Evolutionary conservation across 202 grass and related monocot genomes (phyloP), one percentile per base, ranked within the genome.

Genomic region (Panicum virgatum): DNA sequence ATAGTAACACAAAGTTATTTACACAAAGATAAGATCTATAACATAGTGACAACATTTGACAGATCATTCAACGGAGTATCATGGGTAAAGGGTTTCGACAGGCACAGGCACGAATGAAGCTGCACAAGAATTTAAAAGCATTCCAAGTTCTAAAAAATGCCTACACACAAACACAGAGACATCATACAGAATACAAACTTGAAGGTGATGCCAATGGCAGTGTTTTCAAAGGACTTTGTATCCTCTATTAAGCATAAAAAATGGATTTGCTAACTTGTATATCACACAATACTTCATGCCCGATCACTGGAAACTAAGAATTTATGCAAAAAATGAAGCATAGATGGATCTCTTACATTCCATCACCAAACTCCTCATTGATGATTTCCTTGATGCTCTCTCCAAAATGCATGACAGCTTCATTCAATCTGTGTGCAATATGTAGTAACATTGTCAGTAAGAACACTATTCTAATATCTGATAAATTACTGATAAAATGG

Each of bases 371-470:
- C 5, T 98, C 96, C 74, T 98, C 96, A 46, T 98, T 98, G 69
- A 98, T 91, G 40, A 98, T 95, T 75, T 98, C 92, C 88, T 98
- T 98, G 68, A 98, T 95, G 83, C 96, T 98, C 90, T 95, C 92
- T 63, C 96, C 96, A 81, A 92, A 98, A 88, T 98, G 96, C 92
- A 95, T 93, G 69, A 98, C 88, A 78, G 96, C 90, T 95, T 98
- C 96, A 79, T 98, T 95, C 86, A 95, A 85, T 76, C 96, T 98
- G 89, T 15, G 32, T 12, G 5, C 26, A 77, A 69, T 32, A 50
- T 25, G 77, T 38, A 46, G 19, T 38, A 39, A 68, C 18, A 76
- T 25, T 56, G 5, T 71, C 26, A 69, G 66, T 12, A 36, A 53
- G 19, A 22, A 37, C 12, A 15, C 46, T 70, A 29, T 62, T 47